Percentiles rank a stretch among this genome's conserved stretches.
These are phyloP conservation scores for Ceriops tagal DNA, from an alignment of 345 rosid species.

Conservation along the genomic window DNA sequence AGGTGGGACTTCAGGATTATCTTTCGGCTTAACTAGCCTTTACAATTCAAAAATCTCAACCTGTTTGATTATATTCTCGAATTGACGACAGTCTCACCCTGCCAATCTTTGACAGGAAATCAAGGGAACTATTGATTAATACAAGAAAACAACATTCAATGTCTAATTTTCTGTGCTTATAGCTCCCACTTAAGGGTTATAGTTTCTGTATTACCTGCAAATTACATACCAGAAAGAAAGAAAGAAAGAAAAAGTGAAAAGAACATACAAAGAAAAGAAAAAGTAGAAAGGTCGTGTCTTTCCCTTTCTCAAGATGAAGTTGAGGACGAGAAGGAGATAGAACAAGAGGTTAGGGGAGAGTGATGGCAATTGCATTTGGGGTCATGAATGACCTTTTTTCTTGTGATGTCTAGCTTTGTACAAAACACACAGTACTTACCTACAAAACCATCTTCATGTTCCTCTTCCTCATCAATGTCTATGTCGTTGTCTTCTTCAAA, in stretches of 20 bases:
- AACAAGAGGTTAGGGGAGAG: conserved; percentile 38
- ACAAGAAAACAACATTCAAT: conserved; percentile 1
- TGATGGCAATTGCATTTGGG: conserved; percentile 43
- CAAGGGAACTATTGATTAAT: not conserved
- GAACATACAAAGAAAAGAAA: conserved; percentile 3
- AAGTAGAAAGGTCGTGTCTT: not conserved
- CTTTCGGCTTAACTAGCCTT: too few species aligned
- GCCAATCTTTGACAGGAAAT: not conserved
- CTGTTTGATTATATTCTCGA: conserved; percentile 28
- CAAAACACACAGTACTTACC: conserved; percentile 61
- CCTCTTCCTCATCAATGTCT: conserved; percentile 7
- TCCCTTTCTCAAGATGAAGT: conserved; percentile 15
- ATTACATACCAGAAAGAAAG: conserved; percentile 7
- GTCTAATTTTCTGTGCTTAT: conserved; percentile 1
- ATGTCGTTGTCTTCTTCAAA: conserved; percentile 19
- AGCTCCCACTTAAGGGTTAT: conserved; percentile 8
- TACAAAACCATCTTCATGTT: conserved; percentile 9
- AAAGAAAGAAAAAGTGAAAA: not conserved
- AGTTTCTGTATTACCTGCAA: conserved; percentile 26
- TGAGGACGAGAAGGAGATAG: conserved; percentile 36
- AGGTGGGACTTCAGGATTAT: too few species aligned
- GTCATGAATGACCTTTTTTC: conserved; percentile 45
- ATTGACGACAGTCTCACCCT: not conserved
- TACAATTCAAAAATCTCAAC: not conserved
- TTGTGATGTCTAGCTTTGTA: conserved; percentile 47